Evolutionary conservation across 2,329 filamentous ascomycete species (phyloP).

Genomic region (Pseudocercospora fijiensis): DNA sequence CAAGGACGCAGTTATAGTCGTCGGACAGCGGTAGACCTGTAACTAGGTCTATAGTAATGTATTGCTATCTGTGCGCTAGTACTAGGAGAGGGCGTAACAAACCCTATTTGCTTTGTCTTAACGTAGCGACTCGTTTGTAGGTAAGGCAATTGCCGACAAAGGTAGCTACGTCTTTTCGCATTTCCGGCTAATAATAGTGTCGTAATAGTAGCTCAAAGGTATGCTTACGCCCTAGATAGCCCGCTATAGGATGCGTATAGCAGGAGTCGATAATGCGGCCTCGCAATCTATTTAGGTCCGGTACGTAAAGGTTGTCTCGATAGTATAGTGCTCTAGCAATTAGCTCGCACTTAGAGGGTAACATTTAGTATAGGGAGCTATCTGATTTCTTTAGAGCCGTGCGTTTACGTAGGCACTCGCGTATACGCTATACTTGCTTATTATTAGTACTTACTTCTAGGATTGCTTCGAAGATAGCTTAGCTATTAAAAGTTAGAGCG

Average conservation of each 20-base stretch:
- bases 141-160: background rate
- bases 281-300: background rate
- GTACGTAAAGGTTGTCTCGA: background rate
- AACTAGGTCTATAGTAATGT: background rate
- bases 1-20: background rate
- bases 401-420: background rate
- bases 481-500: no score
- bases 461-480: no score
- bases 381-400: background rate
- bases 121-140: background rate
- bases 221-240: background rate
- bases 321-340: background rate
- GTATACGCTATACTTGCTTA: background rate
- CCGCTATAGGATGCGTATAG: background rate
- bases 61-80: background rate
- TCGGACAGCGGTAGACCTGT: background rate
- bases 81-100: background rate
- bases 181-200: background rate
- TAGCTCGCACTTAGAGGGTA: background rate
- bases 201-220: background rate
- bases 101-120: background rate
- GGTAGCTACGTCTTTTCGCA: background rate
- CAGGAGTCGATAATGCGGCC: background rate
- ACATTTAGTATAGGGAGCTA: background rate
- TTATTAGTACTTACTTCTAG: no score